A percentile compares a stretch with the other conserved stretches of the same genome.
These are phyloP conservation scores for Arachnomyces sp. DNA, from an alignment of 2,329 filamentous ascomycete genomes.

Conservation along the genomic window DNA sequence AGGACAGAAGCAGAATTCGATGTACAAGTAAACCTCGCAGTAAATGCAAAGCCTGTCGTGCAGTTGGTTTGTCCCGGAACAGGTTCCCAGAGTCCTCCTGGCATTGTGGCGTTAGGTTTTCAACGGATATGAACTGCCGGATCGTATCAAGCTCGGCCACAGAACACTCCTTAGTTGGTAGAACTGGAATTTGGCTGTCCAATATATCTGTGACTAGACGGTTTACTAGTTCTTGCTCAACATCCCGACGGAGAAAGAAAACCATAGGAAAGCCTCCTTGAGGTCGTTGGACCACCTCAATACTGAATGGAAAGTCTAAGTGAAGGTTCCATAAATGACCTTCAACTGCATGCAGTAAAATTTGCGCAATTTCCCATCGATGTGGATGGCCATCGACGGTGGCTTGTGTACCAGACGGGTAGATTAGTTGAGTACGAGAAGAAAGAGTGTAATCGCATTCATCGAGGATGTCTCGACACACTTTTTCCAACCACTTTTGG, in stretches of 20 bases:
- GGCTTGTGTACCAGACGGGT: slow-evolving; percentile 44
- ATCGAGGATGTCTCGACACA: slow-evolving; percentile 51
- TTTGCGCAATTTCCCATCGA: slow-evolving; percentile 43
- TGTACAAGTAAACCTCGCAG: slow-evolving; percentile 56
- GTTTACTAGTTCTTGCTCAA: slow-evolving; percentile 38
- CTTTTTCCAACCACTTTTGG: slow-evolving; percentile 42
- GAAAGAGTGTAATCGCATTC: slow-evolving; percentile 52
- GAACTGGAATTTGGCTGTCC: slow-evolving; percentile 19
- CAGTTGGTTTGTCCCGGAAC: slow-evolving; percentile 24
- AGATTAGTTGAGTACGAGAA: slow-evolving; percentile 49
- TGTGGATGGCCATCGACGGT: slow-evolving; percentile 46
- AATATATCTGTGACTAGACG: slow-evolving; percentile 37
- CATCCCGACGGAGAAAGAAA: slow-evolving; percentile 45
- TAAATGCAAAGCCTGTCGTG: slow-evolving; percentile 40
- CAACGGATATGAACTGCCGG: slow-evolving; percentile 24
- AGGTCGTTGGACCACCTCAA: slow-evolving; percentile 41
- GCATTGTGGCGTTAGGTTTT: slow-evolving; percentile 13
- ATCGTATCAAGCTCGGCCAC: slow-evolving; percentile 20
- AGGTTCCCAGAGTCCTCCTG: slow-evolving; percentile 16
- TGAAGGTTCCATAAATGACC: slow-evolving; percentile 30
- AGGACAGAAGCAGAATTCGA: slow-evolving; percentile 49
- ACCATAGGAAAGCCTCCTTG: slow-evolving; percentile 46
- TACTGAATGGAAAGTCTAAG: slow-evolving; percentile 32
- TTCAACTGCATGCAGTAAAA: slow-evolving; percentile 35
- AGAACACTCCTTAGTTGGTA: slow-evolving; percentile 21